A percentile compares a stretch with the other conserved stretches of the same genome.
phyloP scores from a whole-genome alignment of 2,329 filamentous ascomycete species.

The Cordyceps javanica region DNA sequence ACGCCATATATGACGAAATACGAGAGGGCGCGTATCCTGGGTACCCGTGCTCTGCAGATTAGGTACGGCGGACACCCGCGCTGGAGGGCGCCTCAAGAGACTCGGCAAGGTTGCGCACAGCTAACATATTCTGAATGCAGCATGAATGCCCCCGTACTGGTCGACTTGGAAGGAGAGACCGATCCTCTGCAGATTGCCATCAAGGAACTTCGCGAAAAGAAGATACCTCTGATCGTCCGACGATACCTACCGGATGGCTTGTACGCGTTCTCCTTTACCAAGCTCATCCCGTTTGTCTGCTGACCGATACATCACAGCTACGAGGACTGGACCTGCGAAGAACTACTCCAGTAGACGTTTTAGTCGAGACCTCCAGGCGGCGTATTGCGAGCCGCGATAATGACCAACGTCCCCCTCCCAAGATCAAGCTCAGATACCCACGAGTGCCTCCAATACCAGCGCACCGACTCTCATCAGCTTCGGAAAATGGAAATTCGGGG shows the following conservation, averaged over 20 bases:
- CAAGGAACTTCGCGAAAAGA: conserved; percentile 96
- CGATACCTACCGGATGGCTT: conserved; percentile 95
- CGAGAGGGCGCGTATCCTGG: conserved; percentile 86
- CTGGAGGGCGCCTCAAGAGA: not conserved
- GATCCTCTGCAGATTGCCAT: conserved; percentile 96
- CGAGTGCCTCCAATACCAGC: not conserved
- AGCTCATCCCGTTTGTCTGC: not conserved
- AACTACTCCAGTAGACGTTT: conserved; percentile 61
- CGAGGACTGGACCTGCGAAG: conserved; percentile 98
- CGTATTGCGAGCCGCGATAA: not conserved
- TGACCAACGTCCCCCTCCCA: not conserved
- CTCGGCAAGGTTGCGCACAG: not conserved
- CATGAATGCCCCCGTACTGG: conserved; percentile 95
- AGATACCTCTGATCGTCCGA: conserved; percentile 92
- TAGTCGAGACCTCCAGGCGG: conserved; percentile 4
- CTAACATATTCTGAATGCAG: conserved; percentile 38
- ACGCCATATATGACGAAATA: conserved; percentile 99
- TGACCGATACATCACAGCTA: conserved; percentile 55
- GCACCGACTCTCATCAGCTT: not conserved
- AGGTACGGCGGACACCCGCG: conserved; percentile 57
- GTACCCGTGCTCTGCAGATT: conserved; percentile 90
- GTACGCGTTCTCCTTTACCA: conserved; percentile 47
- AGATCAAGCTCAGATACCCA: not conserved
- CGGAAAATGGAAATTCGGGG: not conserved
- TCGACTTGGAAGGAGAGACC: conserved; percentile 95